Evolutionary conservation across 768 basidiomycete species (phyloP).

Genomic region (Rossbeevera mucosa): DNA sequence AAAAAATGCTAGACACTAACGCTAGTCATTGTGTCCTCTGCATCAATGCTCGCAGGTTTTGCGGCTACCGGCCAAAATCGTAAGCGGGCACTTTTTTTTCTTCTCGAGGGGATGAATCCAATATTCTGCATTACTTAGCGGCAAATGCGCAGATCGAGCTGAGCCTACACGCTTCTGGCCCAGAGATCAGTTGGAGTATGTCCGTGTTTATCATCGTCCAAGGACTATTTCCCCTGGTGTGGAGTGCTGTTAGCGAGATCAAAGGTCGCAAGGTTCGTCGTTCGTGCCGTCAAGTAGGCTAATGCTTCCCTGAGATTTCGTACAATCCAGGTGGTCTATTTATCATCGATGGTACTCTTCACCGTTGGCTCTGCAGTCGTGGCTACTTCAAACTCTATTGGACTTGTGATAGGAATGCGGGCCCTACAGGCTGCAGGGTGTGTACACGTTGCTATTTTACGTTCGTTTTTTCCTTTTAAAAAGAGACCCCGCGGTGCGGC

Average conservation of each 20-base stretch:
- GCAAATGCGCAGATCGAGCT: slow-evolving; percentile 61
- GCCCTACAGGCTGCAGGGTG: slow-evolving; percentile 61
- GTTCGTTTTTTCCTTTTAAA: neutral
- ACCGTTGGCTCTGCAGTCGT: slow-evolving; percentile 54
- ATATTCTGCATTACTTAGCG: slow-evolving; percentile 37
- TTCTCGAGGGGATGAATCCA: neutral
- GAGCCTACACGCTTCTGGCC: slow-evolving; percentile 55
- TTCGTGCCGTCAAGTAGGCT: neutral
- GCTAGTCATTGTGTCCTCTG: slow-evolving; percentile 25
- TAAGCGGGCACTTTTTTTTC: slow-evolving; percentile 8
- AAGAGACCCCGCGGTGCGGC: neutral
- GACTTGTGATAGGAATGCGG: slow-evolving; percentile 62
- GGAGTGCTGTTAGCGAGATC: slow-evolving; percentile 72
- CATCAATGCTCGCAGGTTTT: slow-evolving; percentile 25
- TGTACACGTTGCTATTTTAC: slow-evolving; percentile 4
- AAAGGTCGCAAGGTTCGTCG: slow-evolving; percentile 60
- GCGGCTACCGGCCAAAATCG: slow-evolving; percentile 27
- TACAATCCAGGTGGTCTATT: slow-evolving; percentile 46
- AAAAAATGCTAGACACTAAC: slow-evolving; percentile 18
- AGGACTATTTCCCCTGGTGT: slow-evolving; percentile 61
- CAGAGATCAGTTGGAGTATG: slow-evolving; percentile 62
- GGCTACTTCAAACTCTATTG: slow-evolving; percentile 53
- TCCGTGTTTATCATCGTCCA: slow-evolving; percentile 70
- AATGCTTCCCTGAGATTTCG: neutral
- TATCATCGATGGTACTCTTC: slow-evolving; percentile 50